A percentile compares a stretch with the other conserved stretches of the same genome.
Evolutionary conservation across 148 eudicot species (phyloP).

Genomic region (Cornus controversa): DNA sequence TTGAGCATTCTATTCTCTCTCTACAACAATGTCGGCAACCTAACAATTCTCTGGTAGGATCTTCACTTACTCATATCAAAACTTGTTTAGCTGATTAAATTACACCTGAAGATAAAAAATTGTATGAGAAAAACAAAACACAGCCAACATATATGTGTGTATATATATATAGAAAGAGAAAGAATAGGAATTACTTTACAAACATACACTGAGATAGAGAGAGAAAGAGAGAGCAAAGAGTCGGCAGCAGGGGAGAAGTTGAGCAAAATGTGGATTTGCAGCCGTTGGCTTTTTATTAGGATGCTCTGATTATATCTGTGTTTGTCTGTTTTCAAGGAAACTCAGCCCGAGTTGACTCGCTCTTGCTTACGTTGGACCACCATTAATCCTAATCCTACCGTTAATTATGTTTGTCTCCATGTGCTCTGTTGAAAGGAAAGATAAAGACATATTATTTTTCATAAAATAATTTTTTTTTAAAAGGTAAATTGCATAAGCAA

Average conservation of each 20-base stretch:
- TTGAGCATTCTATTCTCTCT: background rate
- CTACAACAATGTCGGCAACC: constrained; percentile 2
- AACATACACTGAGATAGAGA: background rate
- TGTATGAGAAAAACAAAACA: background rate
- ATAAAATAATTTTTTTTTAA: too few relatives aligned
- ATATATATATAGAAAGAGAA: background rate
- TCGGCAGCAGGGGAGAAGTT: background rate
- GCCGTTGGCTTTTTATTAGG: background rate
- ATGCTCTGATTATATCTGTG: too few relatives aligned
- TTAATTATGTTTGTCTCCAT: too few relatives aligned
- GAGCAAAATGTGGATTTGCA: constrained; percentile 7
- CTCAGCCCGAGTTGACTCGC: too few relatives aligned
- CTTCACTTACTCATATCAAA: background rate
- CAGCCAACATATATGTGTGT: background rate
- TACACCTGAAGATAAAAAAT: background rate
- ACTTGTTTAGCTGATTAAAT: background rate
- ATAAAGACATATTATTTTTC: too few relatives aligned
- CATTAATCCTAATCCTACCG: too few relatives aligned
- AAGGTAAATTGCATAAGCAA: too few relatives aligned
- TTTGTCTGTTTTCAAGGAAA: too few relatives aligned
- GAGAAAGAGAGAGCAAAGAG: background rate
- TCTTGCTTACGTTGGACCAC: too few relatives aligned
- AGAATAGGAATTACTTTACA: background rate
- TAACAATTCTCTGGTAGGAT: too few relatives aligned
- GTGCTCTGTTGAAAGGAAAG: too few relatives aligned